Conservation (phyloP, 2,329 filamentous ascomycete species). For the Incumbomyces delicatus region DNA sequence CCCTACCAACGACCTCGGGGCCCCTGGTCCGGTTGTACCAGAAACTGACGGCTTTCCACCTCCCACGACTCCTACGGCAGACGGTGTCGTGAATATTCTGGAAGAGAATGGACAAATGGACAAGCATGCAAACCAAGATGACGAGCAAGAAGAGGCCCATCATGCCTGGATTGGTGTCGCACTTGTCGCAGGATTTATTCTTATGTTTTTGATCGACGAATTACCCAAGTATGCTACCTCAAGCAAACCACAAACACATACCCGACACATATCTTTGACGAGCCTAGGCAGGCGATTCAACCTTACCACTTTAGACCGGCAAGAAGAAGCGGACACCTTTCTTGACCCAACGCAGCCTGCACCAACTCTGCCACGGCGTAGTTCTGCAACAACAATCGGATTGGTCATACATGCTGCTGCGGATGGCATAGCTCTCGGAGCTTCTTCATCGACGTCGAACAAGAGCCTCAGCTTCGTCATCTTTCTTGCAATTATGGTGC, state of each 20-base stretch:
- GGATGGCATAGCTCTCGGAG: slow-evolving; percentile 91
- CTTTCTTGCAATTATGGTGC: slow-evolving; percentile 92
- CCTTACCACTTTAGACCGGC: slow-evolving; percentile 32
- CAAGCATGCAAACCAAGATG: slow-evolving; percentile 29
- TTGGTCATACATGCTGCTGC: slow-evolving; percentile 94
- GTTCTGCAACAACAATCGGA: slow-evolving; percentile 77
- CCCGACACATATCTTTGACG: slow-evolving; percentile 79
- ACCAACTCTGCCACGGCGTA: slow-evolving; percentile 42
- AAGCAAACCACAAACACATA: slow-evolving; percentile 54
- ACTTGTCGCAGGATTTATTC: slow-evolving; percentile 75
- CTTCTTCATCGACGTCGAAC: slow-evolving; percentile 66
- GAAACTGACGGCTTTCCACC: slow-evolving; percentile 11
- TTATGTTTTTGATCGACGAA: slow-evolving; percentile 94
- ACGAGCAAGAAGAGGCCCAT: slow-evolving; percentile 41
- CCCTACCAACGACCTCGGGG: slow-evolving; percentile 9
- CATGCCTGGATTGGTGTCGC: slow-evolving; percentile 79
- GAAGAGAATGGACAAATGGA: slow-evolving; percentile 24
- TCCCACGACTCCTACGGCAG: slow-evolving; percentile 22
- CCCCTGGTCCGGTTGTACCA: slow-evolving; percentile 25
- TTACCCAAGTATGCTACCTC: slow-evolving; percentile 64
- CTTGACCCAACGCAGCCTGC: slow-evolving; percentile 48
- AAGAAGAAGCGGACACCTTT: slow-evolving; percentile 32
- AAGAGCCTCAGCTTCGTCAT: slow-evolving; percentile 78
- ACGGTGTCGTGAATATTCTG: slow-evolving; percentile 20
- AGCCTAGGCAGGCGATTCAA: slow-evolving; percentile 55